Percentiles rank a stretch among this genome's conserved stretches.
phyloP scores from a whole-genome alignment of 2,329 filamentous ascomycete species.

The Nothopassalora personata region DNA sequence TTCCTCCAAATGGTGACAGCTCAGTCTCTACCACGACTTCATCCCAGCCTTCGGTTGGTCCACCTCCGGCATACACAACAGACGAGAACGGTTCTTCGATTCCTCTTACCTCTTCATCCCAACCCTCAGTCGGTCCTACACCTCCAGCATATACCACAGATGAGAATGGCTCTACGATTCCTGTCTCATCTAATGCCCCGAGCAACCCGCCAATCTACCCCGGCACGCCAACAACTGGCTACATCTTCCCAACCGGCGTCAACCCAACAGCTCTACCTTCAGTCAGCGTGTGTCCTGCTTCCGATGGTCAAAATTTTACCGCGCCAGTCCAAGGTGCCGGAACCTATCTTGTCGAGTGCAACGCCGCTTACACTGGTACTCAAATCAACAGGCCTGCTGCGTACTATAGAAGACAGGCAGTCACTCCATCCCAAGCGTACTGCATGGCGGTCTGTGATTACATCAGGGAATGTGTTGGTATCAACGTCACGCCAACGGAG shows the following conservation, averaged over 20 bases:
- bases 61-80: neutral
- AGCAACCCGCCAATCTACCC: neutral
- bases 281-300: neutral
- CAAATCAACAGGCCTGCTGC: neutral
- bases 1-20: neutral
- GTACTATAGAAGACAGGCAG: neutral
- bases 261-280: neutral
- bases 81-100: too few species aligned
- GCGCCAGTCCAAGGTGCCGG: neutral
- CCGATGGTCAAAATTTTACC: conserved; percentile 6
- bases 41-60: too few species aligned
- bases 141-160: too few species aligned
- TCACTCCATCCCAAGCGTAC: neutral
- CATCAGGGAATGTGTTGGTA: neutral
- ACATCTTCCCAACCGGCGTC: neutral
- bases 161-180: too few species aligned
- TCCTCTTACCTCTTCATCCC: too few species aligned
- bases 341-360: conserved; percentile 4
- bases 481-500: conserved; percentile 3
- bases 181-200: neutral
- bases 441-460: conserved; percentile 7
- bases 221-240: neutral
- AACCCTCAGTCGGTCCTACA: too few species aligned
- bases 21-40: neutral
- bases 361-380: conserved; percentile 1